Evolutionary conservation across 2,329 filamentous ascomycete genomes (phyloP).

Genomic region (Aureobasidium sp.): DNA sequence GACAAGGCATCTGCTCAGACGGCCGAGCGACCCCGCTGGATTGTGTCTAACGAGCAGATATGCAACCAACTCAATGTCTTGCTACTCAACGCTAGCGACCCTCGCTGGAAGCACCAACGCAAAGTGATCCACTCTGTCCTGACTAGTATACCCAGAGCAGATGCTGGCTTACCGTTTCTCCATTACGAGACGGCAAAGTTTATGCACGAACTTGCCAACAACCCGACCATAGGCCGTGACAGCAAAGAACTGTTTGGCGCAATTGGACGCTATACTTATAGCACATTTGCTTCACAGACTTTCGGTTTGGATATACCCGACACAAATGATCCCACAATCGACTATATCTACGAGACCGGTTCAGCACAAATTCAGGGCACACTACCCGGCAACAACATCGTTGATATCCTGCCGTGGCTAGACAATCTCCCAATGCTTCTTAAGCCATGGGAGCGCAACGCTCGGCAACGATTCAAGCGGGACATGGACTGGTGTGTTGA

Average conservation of each 20-base stretch:
- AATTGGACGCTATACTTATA: slow-evolving; percentile 13
- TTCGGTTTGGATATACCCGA: slow-evolving; percentile 13
- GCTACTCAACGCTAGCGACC: slow-evolving; percentile 11
- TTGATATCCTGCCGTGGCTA: slow-evolving; percentile 12
- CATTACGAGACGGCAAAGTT: slow-evolving; percentile 16
- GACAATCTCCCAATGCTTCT: slow-evolving; percentile 14
- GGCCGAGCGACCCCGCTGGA: slow-evolving; percentile 14
- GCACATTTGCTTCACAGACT: slow-evolving; percentile 13
- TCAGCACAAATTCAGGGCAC: slow-evolving; percentile 11
- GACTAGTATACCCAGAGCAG: slow-evolving; percentile 15
- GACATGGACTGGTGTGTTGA: slow-evolving; percentile 10
- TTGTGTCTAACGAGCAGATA: slow-evolving; percentile 16
- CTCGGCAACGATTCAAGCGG: slow-evolving; percentile 1
- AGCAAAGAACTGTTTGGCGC: slow-evolving; percentile 3
- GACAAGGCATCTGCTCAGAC: slow-evolving; percentile 13
- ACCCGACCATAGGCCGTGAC: slow-evolving; percentile 1
- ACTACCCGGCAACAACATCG: slow-evolving; percentile 8
- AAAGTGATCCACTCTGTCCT: slow-evolving; percentile 12
- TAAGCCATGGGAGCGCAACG: slow-evolving; percentile 14
- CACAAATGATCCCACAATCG: slow-evolving; percentile 3
- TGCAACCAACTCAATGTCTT: slow-evolving; percentile 16
- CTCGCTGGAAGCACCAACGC: slow-evolving; percentile 15
- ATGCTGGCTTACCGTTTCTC: slow-evolving; percentile 7
- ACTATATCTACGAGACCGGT: slow-evolving; percentile 15
- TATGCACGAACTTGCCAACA: slow-evolving; percentile 8